A percentile compares a stretch with the other conserved stretches of the same genome.
phyloP scores from a whole-genome alignment of 2,329 filamentous ascomycete genomes.

The Lachnellula subtilissima region DNA sequence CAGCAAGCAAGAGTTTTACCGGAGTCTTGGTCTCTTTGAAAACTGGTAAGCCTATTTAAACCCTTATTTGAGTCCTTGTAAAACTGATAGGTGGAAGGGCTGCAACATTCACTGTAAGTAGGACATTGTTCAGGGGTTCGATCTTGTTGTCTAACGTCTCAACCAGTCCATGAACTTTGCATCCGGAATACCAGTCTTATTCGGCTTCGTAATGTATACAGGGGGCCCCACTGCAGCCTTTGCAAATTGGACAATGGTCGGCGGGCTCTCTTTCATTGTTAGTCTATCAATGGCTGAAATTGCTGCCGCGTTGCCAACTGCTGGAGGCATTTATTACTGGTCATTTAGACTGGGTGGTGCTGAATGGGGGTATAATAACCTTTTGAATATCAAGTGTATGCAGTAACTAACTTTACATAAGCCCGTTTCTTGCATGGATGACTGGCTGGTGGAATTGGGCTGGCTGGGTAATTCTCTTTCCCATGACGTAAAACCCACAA shows the following conservation, averaged over 20 bases:
- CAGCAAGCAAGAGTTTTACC: slow-evolving; percentile 32
- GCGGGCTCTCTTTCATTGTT: slow-evolving; percentile 33
- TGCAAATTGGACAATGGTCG: slow-evolving; percentile 37
- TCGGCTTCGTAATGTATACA: slow-evolving; percentile 37
- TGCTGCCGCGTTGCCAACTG: slow-evolving; percentile 34
- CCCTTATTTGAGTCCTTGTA: not conserved
- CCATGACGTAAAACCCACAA: not conserved
- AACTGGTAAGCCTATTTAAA: slow-evolving; percentile 23
- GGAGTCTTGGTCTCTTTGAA: slow-evolving; percentile 35
- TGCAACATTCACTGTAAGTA: slow-evolving; percentile 31
- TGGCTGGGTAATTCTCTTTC: slow-evolving; percentile 10
- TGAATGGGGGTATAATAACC: slow-evolving; percentile 29
- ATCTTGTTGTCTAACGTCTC: not conserved
- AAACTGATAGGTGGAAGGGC: slow-evolving; percentile 14
- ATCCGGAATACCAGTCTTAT: slow-evolving; percentile 36
- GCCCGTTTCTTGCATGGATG: slow-evolving; percentile 37
- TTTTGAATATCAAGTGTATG: not conserved
- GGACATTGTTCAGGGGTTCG: not conserved
- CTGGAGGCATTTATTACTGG: slow-evolving; percentile 39
- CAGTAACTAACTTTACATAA: slow-evolving; percentile 6
- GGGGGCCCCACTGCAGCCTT: slow-evolving; percentile 36
- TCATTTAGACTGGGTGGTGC: slow-evolving; percentile 34
- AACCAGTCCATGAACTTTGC: slow-evolving; percentile 34
- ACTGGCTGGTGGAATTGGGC: slow-evolving; percentile 39
- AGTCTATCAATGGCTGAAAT: slow-evolving; percentile 37